Evolutionary conservation across 805 yeast genomes (phyloP).

Genomic region (Candida coquimbonensis): DNA sequence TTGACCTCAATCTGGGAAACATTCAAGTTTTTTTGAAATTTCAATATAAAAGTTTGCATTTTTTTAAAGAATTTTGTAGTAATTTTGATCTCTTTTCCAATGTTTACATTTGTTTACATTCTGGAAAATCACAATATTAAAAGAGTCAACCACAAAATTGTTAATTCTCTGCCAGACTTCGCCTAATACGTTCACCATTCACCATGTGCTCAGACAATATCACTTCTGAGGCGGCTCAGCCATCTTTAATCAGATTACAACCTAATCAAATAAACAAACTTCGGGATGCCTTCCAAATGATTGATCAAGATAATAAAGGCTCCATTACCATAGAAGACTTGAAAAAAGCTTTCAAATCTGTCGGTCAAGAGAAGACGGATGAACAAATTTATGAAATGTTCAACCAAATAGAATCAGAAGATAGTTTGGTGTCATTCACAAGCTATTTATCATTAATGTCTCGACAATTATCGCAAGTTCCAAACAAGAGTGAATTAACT

Average conservation of each 20-base stretch:
- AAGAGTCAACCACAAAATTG: constrained; percentile 9
- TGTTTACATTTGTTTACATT: not conserved
- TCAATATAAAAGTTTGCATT: not conserved
- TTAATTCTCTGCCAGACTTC: constrained; percentile 22
- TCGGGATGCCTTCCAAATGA: constrained; percentile 68
- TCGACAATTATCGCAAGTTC: constrained; percentile 41
- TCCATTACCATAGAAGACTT: constrained; percentile 50
- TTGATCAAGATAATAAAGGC: constrained; percentile 81
- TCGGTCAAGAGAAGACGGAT: constrained; percentile 41
- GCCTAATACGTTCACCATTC: too few species aligned
- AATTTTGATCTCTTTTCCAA: too few species aligned
- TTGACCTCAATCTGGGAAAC: constrained; percentile 51
- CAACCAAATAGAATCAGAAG: constrained; percentile 12
- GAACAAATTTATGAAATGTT: constrained; percentile 43
- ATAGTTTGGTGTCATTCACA: constrained; percentile 44
- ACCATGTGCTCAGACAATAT: too few species aligned
- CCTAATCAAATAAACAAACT: constrained; percentile 58
- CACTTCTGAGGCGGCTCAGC: too few species aligned
- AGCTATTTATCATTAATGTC: constrained; percentile 61
- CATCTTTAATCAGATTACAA: constrained; percentile 26
- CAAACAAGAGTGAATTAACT: constrained; percentile 43
- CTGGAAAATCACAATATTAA: not conserved
- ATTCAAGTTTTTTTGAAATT: constrained; percentile 30
- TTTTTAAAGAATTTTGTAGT: not conserved
- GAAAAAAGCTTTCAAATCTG: constrained; percentile 40